A percentile compares a stretch with the other conserved stretches of the same genome.
These are phyloP conservation scores for Karstenula rhodostoma DNA, from an alignment of 2,329 filamentous ascomycete species.

Conservation along the genomic window DNA sequence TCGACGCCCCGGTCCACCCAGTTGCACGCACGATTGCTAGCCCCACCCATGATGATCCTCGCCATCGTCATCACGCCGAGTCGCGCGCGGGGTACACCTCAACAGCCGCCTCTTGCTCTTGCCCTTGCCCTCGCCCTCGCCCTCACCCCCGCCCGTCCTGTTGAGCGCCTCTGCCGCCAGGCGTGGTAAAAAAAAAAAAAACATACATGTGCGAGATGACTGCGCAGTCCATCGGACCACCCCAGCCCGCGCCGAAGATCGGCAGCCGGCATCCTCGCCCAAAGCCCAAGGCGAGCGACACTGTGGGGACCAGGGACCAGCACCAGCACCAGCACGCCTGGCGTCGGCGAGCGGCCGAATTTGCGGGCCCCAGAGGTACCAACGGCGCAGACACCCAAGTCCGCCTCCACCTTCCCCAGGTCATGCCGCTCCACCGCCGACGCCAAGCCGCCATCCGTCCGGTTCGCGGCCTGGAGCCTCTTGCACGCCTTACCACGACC, in stretches of 20 bases:
- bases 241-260: neutral
- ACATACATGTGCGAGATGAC: neutral
- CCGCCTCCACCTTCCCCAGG: neutral
- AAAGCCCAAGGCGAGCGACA: neutral
- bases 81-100: neutral
- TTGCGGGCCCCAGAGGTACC: constrained; percentile 5
- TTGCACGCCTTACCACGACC: neutral
- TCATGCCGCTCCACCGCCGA: neutral
- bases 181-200: too few species aligned
- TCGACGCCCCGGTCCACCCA: neutral
- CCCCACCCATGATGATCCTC: neutral
- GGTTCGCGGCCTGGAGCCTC: neutral
- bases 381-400: neutral
- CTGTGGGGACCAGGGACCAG: neutral
- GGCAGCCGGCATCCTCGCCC: neutral
- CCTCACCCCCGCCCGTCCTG: neutral
- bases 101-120: neutral
- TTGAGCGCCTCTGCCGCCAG: neutral
- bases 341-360: constrained; percentile 2
- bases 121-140: too few species aligned
- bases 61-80: neutral
- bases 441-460: neutral
- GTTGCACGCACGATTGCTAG: too few species aligned
- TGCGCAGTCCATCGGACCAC: neutral
- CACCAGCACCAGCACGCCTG: neutral